Conservation (phyloP, 2,329 filamentous ascomycete species). For the Cladosporium cucumerinum region DNA sequence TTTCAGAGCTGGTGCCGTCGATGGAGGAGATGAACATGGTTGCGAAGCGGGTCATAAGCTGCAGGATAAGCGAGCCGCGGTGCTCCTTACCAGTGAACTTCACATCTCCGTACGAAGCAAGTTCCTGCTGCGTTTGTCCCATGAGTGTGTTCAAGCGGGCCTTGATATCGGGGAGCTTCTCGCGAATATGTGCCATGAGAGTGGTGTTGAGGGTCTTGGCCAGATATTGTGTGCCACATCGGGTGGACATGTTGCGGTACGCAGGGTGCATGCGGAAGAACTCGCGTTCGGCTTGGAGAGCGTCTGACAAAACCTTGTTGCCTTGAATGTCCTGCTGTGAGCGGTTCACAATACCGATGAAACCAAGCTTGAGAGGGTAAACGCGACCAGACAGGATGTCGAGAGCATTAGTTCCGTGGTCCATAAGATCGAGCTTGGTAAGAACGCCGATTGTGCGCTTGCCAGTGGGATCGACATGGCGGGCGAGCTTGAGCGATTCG, state of each 20-base stretch:
- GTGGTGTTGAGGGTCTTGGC: slow-evolving; percentile 94
- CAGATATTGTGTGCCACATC: slow-evolving; percentile 90
- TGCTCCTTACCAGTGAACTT: slow-evolving; percentile 98
- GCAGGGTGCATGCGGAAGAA: slow-evolving; percentile 98
- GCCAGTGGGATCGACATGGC: slow-evolving; percentile 93
- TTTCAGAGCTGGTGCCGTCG: slow-evolving; percentile 96
- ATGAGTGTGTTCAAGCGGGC: slow-evolving; percentile 95
- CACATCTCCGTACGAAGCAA: slow-evolving; percentile 96
- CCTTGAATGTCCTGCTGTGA: slow-evolving; percentile 98
- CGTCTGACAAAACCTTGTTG: slow-evolving; percentile 91
- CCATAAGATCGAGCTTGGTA: slow-evolving; percentile 97
- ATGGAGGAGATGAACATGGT: slow-evolving; percentile 98
- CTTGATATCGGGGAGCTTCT: slow-evolving; percentile 95
- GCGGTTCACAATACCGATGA: slow-evolving; percentile 96
- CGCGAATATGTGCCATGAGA: slow-evolving; percentile 92
- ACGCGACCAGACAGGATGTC: slow-evolving; percentile 97
- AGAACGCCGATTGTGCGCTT: slow-evolving; percentile 93
- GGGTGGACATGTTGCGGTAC: slow-evolving; percentile 89
- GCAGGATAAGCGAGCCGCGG: slow-evolving; percentile 86
- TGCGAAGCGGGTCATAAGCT: slow-evolving; percentile 97
- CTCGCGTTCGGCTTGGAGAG: slow-evolving; percentile 81
- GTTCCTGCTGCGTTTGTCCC: slow-evolving; percentile 98
- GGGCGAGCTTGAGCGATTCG: slow-evolving; percentile 90
- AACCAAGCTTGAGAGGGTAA: slow-evolving; percentile 93
- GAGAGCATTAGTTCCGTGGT: slow-evolving; percentile 94